Percentiles rank a stretch among this genome's conserved stretches.
phyloP scores from a whole-genome alignment of 2,329 filamentous ascomycete genomes.

The Apiospora saccharicola region DNA sequence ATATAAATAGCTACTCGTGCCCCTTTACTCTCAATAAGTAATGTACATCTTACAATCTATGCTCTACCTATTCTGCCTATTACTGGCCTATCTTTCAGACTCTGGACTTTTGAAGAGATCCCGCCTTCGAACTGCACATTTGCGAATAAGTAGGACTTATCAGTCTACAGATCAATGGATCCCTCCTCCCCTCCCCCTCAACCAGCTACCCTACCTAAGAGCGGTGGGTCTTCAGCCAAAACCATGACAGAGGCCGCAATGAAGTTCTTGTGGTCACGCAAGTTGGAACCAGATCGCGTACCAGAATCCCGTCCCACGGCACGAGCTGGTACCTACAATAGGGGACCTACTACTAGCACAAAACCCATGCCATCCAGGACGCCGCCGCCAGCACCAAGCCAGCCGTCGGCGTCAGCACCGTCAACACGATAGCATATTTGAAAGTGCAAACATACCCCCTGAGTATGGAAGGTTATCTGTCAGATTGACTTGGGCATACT shows the following conservation, averaged over 20 bases:
- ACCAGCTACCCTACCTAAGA: too few relatives aligned
- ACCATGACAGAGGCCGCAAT: neutral
- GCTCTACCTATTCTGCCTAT: neutral
- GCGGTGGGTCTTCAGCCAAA: neutral
- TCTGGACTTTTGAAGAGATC: neutral
- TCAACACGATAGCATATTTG: neutral
- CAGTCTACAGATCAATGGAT: neutral
- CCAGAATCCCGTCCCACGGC: neutral
- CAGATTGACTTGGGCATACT: neutral
- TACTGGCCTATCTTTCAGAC: neutral
- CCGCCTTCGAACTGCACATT: too few relatives aligned
- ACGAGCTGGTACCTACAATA: neutral
- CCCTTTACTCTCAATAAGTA: neutral
- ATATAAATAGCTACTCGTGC: neutral
- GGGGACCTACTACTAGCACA: neutral
- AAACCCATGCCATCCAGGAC: neutral
- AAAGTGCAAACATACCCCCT: rapidly evolving
- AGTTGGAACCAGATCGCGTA: neutral
- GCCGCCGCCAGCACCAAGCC: neutral
- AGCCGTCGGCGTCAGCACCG: neutral
- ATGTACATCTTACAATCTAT: neutral
- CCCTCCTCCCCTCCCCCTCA: neutral
- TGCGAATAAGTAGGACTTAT: neutral
- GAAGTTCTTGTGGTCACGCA: too few relatives aligned
- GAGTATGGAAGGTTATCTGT: neutral